These are phyloP conservation scores for Brasilioporus rufonigricans DNA, from an alignment of 768 basidiomycete species.

Conservation along the genomic window DNA sequence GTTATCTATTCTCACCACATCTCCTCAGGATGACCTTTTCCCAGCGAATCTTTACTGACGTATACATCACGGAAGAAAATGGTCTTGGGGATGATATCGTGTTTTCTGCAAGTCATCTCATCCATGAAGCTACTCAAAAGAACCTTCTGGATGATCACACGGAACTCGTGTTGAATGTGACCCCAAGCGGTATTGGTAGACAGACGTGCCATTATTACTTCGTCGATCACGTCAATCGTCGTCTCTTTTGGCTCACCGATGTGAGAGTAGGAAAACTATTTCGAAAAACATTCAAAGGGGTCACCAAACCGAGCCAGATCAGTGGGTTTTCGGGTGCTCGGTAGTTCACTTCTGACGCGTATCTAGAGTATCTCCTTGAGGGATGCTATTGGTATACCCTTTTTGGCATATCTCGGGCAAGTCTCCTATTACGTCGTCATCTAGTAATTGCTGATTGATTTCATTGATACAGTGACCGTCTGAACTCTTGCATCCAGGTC, in stretches of 20 bases:
- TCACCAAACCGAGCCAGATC: not conserved
- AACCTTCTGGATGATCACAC: not conserved
- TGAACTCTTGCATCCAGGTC: not conserved
- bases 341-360: not conserved
- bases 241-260: not conserved
- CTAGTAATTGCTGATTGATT: not conserved
- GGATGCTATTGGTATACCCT: not conserved
- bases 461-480: not conserved
- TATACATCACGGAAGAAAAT: not conserved
- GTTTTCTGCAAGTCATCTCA: not conserved
- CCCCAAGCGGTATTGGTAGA: not conserved
- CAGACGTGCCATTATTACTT: not conserved
- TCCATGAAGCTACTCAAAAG: not conserved
- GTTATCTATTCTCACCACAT: not conserved
- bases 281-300: not conserved
- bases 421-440: not conserved
- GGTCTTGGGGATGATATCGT: not conserved
- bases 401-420: not conserved
- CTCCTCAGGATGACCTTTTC: not conserved
- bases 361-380: not conserved
- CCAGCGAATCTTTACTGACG: not conserved
- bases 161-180: not conserved
- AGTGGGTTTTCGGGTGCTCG: not conserved
- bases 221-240: not conserved
- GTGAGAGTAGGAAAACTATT: not conserved